Conservation (phyloP, 108 stramenopile genomes). For the Chaetoceros tenuissimus region DNA sequence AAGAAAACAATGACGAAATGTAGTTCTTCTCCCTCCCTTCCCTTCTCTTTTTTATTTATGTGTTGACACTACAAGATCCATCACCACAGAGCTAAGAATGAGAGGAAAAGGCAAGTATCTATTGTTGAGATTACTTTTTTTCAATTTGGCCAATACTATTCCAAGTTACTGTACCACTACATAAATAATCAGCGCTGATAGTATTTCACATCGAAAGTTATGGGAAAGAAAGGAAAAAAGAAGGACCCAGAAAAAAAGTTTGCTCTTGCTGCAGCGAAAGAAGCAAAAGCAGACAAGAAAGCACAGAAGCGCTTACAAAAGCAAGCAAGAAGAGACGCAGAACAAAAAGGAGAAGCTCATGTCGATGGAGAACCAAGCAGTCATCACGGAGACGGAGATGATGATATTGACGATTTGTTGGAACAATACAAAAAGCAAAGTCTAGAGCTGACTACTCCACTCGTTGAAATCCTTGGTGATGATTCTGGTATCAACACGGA, state of each 20-base stretch:
- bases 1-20: too few species aligned
- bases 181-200: too few species aligned
- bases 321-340: constrained; percentile 13
- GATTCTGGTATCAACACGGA: constrained; percentile 26
- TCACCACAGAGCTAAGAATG: too few species aligned
- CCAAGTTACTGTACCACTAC: too few species aligned
- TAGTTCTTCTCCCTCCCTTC: too few species aligned
- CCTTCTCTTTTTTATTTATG: too few species aligned
- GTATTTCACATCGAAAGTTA: too few species aligned
- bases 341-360: background rate
- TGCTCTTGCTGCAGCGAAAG: constrained; percentile 69
- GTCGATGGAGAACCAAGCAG: background rate
- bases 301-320: constrained; percentile 62
- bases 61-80: too few species aligned
- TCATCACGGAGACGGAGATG: constrained; percentile 13
- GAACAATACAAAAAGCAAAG: constrained; percentile 27
- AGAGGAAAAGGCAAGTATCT: too few species aligned
- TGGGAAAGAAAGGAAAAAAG: constrained; percentile 56
- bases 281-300: constrained; percentile 74
- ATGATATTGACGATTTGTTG: constrained; percentile 39
- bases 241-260: constrained; percentile 72
- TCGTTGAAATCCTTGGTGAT: constrained; percentile 13
- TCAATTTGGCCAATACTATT: too few species aligned
- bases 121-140: too few species aligned
- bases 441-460: constrained; percentile 3